These are phyloP conservation scores for Phialophora verrucosa DNA, from an alignment of 2,329 filamentous ascomycete species.

Conservation along the genomic window DNA sequence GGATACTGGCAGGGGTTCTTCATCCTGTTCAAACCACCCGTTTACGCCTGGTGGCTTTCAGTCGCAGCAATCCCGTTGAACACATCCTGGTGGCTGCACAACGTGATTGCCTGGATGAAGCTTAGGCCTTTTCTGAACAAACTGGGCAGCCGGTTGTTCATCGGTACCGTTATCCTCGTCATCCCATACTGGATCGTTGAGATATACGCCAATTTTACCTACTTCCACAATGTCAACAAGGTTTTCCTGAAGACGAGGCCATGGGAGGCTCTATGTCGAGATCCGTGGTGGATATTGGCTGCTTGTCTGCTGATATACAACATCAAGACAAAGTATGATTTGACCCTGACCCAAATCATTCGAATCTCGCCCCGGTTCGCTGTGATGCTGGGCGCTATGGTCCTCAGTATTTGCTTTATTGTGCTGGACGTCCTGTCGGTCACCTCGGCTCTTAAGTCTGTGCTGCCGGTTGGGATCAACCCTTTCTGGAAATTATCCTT, in stretches of 20 bases:
- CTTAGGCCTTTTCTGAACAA: constrained; percentile 60
- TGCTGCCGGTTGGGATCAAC: constrained; percentile 62
- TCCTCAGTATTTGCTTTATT: constrained; percentile 65
- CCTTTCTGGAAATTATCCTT: constrained; percentile 67
- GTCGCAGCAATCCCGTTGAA: constrained; percentile 62
- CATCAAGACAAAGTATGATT: constrained; percentile 64
- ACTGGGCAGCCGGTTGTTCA: constrained; percentile 57
- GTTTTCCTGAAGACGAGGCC: constrained; percentile 59
- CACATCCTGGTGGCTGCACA: constrained; percentile 63
- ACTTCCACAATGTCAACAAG: constrained; percentile 57
- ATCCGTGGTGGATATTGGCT: constrained; percentile 68
- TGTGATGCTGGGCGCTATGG: constrained; percentile 66
- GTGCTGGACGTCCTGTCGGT: constrained; percentile 67
- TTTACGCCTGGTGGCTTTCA: constrained; percentile 65
- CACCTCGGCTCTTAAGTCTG: constrained; percentile 53
- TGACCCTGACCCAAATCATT: constrained; percentile 63
- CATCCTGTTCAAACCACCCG: constrained; percentile 58
- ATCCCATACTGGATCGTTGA: constrained; percentile 66
- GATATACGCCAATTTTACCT: constrained; percentile 65
- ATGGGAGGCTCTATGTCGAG: constrained; percentile 62
- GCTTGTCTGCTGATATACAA: constrained; percentile 61
- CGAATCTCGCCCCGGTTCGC: constrained; percentile 68
- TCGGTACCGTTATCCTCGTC: constrained; percentile 60
- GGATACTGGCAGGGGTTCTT: constrained; percentile 62
- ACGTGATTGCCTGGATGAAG: constrained; percentile 67